A percentile compares a stretch with the other conserved stretches of the same genome.
These are phyloP conservation scores for Anastatica hierochuntica DNA, from an alignment of 345 rosid species.

Conservation along the genomic window DNA sequence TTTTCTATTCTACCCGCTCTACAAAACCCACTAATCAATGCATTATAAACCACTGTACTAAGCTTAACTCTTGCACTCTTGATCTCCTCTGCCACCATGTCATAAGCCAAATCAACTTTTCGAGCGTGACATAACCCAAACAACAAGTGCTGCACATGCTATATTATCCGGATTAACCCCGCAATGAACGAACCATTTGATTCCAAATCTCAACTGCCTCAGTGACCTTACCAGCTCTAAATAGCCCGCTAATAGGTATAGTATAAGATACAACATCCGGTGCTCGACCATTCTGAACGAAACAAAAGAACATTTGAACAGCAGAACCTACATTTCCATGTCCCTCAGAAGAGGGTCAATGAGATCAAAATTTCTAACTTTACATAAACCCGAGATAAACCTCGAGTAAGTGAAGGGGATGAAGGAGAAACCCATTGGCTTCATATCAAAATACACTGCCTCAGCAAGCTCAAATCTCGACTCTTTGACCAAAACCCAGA, in stretches of 20 bases:
- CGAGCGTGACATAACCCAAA: slow-evolving; percentile 60
- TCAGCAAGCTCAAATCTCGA: slow-evolving; percentile 67
- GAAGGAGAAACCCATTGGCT: slow-evolving; percentile 62
- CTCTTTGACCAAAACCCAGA: slow-evolving; percentile 58
- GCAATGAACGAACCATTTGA: slow-evolving; percentile 40
- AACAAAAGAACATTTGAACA: slow-evolving; percentile 43
- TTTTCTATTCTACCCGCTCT: slow-evolving; percentile 60
- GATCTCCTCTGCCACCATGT: slow-evolving; percentile 55
- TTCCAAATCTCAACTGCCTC: slow-evolving; percentile 52
- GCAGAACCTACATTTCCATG: slow-evolving; percentile 62
- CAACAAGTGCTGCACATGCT: slow-evolving; percentile 53
- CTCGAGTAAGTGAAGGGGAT: slow-evolving; percentile 83
- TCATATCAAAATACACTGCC: slow-evolving; percentile 47
- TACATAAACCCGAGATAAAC: slow-evolving; percentile 77
- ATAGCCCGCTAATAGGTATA: slow-evolving; percentile 58
- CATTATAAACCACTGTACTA: slow-evolving; percentile 54
- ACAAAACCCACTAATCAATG: slow-evolving; percentile 76
- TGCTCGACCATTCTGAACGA: slow-evolving; percentile 53
- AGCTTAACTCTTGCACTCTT: slow-evolving; percentile 45
- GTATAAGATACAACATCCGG: slow-evolving; percentile 87
- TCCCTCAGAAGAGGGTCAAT: slow-evolving; percentile 48
- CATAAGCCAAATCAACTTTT: slow-evolving; percentile 86
- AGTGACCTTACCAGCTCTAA: slow-evolving; percentile 46
- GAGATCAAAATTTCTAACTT: slow-evolving; percentile 42
- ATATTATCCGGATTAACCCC: slow-evolving; percentile 56